These are phyloP conservation scores for Trichoderma sp. DNA, from an alignment of 2,329 filamentous ascomycete genomes.

Conservation along the genomic window DNA sequence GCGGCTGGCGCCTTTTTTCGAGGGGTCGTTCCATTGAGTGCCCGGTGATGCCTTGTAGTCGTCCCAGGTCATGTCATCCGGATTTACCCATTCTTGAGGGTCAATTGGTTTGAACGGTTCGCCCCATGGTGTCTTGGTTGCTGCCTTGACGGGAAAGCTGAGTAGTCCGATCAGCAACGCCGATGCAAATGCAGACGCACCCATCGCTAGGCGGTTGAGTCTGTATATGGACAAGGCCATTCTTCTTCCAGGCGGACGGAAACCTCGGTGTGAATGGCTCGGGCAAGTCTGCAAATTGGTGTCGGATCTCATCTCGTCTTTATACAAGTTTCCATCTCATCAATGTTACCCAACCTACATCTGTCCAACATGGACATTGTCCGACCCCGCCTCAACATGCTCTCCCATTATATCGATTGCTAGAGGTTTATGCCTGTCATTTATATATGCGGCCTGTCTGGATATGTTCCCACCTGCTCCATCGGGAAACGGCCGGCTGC, in stretches of 20 bases:
- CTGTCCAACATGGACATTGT: not conserved
- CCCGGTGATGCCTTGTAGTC: slow-evolving; percentile 52
- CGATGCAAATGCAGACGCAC: slow-evolving; percentile 4
- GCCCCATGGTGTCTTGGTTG: not conserved
- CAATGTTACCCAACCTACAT: not conserved
- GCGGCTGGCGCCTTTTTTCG: slow-evolving; percentile 47
- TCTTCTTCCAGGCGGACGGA: not conserved
- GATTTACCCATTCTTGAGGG: slow-evolving; percentile 55
- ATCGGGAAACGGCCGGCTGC: slow-evolving; percentile 10
- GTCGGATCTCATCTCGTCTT: not conserved
- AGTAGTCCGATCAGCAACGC: slow-evolving; percentile 3
- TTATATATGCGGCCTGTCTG: not conserved
- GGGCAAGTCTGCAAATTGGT: no score
- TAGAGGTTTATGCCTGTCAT: not conserved
- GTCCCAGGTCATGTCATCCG: slow-evolving; percentile 56
- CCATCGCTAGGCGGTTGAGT: not conserved
- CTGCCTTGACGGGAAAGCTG: not conserved
- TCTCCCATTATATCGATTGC: not conserved
- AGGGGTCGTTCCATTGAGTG: slow-evolving; percentile 52
- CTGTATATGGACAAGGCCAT: not conserved
- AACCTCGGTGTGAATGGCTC: not conserved
- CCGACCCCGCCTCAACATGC: not conserved
- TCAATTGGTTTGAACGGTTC: slow-evolving; percentile 55
- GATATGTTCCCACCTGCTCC: slow-evolving; percentile 5
- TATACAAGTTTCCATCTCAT: not conserved